phyloP scores from a whole-genome alignment of 2,329 filamentous ascomycete genomes.

The Cladophialophora yegresii region DNA sequence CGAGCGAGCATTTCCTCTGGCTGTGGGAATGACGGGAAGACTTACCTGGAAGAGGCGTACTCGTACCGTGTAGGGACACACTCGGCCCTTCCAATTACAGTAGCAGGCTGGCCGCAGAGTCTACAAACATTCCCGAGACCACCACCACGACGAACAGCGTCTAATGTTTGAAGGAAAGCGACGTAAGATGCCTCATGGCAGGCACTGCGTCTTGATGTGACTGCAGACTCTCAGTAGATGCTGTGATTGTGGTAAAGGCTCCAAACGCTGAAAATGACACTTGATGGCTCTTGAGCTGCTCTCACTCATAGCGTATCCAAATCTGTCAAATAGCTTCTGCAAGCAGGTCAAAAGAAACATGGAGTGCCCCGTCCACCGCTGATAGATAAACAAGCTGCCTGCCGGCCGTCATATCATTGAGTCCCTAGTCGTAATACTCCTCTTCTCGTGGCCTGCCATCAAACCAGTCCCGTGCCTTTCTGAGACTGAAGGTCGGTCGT shows the following conservation, averaged over 20 bases:
- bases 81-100: no score
- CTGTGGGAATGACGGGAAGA: background rate
- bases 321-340: background rate
- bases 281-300: background rate
- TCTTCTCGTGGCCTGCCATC: conserved; percentile 26
- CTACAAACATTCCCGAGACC: no score
- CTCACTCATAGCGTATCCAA: background rate
- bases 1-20: background rate
- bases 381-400: background rate
- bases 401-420: background rate
- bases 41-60: no score
- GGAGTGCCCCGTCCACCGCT: no score
- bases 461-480: conserved; percentile 29
- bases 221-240: background rate
- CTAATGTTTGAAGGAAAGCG: background rate
- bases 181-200: background rate
- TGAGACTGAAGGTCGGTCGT: conserved; percentile 35
- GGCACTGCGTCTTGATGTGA: background rate
- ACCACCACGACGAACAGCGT: background rate
- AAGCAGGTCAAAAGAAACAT: background rate
- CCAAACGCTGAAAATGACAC: background rate
- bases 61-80: background rate
- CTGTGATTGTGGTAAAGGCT: background rate
- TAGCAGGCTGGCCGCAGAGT: no score
- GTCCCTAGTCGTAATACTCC: conserved; percentile 8